Percentiles rank a stretch among this genome's conserved stretches.
phyloP scores from a whole-genome alignment of 208 protist genomes.

The Crithidia sp. region DNA sequence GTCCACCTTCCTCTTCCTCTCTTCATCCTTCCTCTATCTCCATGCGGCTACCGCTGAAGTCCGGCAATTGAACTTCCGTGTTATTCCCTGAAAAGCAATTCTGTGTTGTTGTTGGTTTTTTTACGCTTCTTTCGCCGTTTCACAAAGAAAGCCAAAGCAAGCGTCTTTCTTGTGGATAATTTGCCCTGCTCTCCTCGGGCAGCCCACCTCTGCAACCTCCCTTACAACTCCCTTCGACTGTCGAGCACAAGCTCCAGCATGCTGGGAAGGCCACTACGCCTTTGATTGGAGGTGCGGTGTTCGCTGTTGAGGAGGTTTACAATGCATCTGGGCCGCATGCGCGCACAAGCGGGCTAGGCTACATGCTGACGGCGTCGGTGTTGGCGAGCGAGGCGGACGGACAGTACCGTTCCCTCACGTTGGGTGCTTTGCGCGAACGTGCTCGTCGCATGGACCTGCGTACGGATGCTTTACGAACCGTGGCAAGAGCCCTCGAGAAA shows the following conservation, averaged over 20 bases:
- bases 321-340: background rate
- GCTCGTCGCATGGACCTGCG: background rate
- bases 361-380: background rate
- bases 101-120: background rate
- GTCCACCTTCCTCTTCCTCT: background rate
- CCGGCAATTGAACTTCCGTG: background rate
- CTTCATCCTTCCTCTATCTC: background rate
- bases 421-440: conserved; percentile 1
- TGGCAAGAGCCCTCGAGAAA: conserved; percentile 1
- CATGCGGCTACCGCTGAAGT: background rate
- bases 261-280: background rate
- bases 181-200: background rate
- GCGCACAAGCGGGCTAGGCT: conserved; percentile 3
- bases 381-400: background rate
- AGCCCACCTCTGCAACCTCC: background rate
- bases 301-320: background rate
- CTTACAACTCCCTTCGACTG: background rate
- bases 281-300: background rate
- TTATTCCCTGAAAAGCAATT: background rate
- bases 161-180: background rate
- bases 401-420: conserved; percentile 4
- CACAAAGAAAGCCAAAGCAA: background rate
- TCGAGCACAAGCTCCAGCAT: conserved; percentile 1
- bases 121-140: background rate
- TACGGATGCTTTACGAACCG: background rate